These are phyloP conservation scores for Pisolithus tinctorius DNA, from an alignment of 768 basidiomycete genomes.

Conservation along the genomic window DNA sequence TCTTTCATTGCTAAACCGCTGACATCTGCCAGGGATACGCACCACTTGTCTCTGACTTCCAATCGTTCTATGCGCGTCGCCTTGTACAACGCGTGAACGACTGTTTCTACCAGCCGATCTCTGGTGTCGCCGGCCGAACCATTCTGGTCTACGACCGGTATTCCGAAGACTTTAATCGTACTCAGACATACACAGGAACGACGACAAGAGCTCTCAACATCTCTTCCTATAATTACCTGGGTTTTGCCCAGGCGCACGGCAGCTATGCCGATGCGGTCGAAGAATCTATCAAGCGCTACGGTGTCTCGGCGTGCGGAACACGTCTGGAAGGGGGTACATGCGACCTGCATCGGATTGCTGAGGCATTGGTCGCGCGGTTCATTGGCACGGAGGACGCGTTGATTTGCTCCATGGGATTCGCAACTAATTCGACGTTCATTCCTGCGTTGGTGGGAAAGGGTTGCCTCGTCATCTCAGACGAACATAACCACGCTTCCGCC, in stretches of 20 bases:
- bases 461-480: conserved; percentile 93
- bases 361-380: conserved; percentile 86
- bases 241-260: conserved; percentile 90
- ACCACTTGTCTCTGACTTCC: conserved; percentile 94
- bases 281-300: conserved; percentile 73
- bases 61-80: conserved; percentile 97
- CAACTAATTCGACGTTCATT: conserved; percentile 89
- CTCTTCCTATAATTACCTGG: conserved; percentile 98
- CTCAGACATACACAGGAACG: conserved; percentile 68
- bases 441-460: conserved; percentile 89
- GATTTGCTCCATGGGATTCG: conserved; percentile 92
- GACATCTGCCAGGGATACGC: conserved; percentile 72
- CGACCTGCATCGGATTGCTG: conserved; percentile 75
- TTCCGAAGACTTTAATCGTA: conserved; percentile 75
- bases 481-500: conserved; percentile 93
- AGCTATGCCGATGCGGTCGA: conserved; percentile 94
- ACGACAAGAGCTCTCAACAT: conserved; percentile 90
- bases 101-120: conserved; percentile 88
- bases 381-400: conserved; percentile 86
- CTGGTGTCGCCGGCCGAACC: conserved; percentile 93
- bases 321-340: conserved; percentile 81
- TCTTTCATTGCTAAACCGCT: conserved; percentile 1
- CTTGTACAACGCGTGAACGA: conserved; percentile 93
- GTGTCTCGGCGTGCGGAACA: conserved; percentile 70
- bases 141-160: conserved; percentile 80